A percentile compares a stretch with the other conserved stretches of the same genome.
phyloP scores from a whole-genome alignment of 78 protist species.

The Diacronema lutheri region DNA sequence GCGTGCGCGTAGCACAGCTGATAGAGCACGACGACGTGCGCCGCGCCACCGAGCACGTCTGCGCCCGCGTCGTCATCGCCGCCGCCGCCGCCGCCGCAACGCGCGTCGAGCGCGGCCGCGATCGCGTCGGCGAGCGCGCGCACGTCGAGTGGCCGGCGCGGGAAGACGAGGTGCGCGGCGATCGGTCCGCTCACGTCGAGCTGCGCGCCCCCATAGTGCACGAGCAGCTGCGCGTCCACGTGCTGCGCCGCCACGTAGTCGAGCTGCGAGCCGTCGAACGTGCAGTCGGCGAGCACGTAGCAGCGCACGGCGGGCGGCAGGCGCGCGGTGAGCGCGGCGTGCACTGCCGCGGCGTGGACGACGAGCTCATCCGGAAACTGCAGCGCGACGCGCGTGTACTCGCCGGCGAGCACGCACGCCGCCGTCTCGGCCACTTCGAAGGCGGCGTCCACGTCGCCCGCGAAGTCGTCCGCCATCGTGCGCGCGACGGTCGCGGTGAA shows the following conservation, averaged over 20 bases:
- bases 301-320: not conserved
- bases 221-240: not conserved
- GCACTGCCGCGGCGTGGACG: not conserved
- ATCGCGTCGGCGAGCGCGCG: not conserved
- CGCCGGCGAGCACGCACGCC: not conserved
- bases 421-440: not conserved
- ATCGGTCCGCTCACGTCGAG: not conserved
- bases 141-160: not conserved
- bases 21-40: not conserved
- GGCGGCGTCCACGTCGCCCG: too few species aligned
- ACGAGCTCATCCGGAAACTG: not conserved
- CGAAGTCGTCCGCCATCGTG: too few species aligned
- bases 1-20: not conserved
- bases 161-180: not conserved
- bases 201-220: not conserved
- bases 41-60: too few species aligned
- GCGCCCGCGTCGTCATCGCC: too few species aligned
- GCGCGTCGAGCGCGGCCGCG: not conserved
- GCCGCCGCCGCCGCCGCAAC: too few species aligned
- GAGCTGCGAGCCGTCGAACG: conserved; percentile 6
- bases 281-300: not conserved
- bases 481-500: too few species aligned
- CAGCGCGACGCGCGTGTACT: not conserved
- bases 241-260: conserved; percentile 5
- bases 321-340: not conserved